phyloP scores from a whole-genome alignment of 2,329 filamentous ascomycete species.

The Waltergamsia citrina region DNA sequence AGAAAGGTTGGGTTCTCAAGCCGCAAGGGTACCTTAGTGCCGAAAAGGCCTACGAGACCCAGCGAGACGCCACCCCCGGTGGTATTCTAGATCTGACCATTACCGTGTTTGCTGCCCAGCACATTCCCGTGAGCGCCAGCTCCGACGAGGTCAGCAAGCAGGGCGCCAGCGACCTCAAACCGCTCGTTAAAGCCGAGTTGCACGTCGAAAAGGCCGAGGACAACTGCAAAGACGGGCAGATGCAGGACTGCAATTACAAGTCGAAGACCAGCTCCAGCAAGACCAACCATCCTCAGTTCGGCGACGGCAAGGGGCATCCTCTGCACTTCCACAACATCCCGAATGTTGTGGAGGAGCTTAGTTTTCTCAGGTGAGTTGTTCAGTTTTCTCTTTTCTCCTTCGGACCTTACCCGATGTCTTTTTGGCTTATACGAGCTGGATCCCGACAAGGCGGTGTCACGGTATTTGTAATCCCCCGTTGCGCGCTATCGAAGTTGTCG shows the following conservation, averaged over 20 bases:
- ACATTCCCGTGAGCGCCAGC: slow-evolving; percentile 36
- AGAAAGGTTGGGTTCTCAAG: slow-evolving; percentile 78
- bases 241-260: slow-evolving; percentile 48
- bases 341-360: slow-evolving; percentile 58
- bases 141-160: slow-evolving; percentile 18
- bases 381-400: slow-evolving; percentile 3
- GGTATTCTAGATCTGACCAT: slow-evolving; percentile 58
- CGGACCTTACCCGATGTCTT: too few relatives aligned
- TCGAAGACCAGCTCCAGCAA: slow-evolving; percentile 43
- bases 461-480: too few relatives aligned
- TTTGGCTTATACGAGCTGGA: too few relatives aligned
- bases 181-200: slow-evolving; percentile 70
- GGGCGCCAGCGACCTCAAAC: slow-evolving; percentile 39
- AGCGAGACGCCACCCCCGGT: slow-evolving; percentile 35
- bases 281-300: slow-evolving; percentile 57
- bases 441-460: too few relatives aligned
- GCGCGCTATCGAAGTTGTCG: too few relatives aligned
- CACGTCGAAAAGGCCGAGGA: slow-evolving; percentile 59
- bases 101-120: slow-evolving; percentile 67
- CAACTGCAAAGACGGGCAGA: slow-evolving; percentile 14
- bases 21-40: slow-evolving; percentile 60
- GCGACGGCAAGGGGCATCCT: slow-evolving; percentile 30
- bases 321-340: slow-evolving; percentile 49
- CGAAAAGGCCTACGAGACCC: slow-evolving; percentile 25
- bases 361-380: slow-evolving; percentile 58